Base-by-base conservation (phyloP, 768 basidiomycete species). In the Lactarius vividus region DNA sequence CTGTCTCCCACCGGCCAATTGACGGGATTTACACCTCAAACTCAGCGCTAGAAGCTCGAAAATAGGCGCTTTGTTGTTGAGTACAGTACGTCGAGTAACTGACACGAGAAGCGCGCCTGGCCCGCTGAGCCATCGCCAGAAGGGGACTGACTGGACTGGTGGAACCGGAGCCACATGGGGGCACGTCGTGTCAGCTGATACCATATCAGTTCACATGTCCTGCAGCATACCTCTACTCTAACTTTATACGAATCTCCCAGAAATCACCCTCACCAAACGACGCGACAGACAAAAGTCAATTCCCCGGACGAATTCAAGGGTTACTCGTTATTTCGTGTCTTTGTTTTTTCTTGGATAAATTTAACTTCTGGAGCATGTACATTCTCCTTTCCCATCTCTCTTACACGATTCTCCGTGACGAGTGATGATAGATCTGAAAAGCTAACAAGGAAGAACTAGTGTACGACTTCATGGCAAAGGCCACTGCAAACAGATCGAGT, bases 361-460 rank as follows among this genome's bases (percentile, higher is more conserved):
- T 33, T 37, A 37, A 4, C 35, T 37, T 37, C 35, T 11, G 10
- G 35, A 10, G 11, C 35, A 37, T 37, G 35, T 37, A 37, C 11
- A 11, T 37, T 37, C 35, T 4, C 35, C 35, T 37, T 11, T 4
- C 35, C 11, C 35, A 10, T 37, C 11, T 37, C 11, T 37, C 35
- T 37, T 37, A 16, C 37, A 16, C 26, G 18, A 7, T 53, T 63
- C 16, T 57, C 26, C 15, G 15, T 15, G n/a, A n/a, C n/a, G n/a
- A n/a, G n/a, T n/a, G n/a, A n/a, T n/a, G 37, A 37, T 13, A 6
- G 37, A 46, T 15, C 54, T 28, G 53, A 37, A 72, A 49, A 95
- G 94, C 86, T 11, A 95, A 92, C 77, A 85, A 88, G 75, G 88
- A 84, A 69, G 92, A 96, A 74, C 85, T 96, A 23, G 91, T 94